Base-by-base conservation (phyloP, 257 asterid species). In the Fraxinus americana region DNA sequence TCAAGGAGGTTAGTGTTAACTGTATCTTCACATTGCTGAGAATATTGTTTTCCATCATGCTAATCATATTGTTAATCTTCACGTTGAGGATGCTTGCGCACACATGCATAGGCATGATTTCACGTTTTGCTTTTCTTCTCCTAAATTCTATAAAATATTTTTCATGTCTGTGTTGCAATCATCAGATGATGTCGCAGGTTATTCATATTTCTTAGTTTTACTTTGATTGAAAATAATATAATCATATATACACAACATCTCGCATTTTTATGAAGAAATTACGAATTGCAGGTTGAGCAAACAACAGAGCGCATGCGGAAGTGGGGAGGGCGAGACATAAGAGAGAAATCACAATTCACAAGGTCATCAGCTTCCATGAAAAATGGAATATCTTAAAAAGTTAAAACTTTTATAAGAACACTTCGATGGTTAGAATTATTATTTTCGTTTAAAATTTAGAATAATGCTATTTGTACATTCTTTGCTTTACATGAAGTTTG, bases 1-100 rank as follows among this genome's bases (percentile, higher is more conserved):
- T 74, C 54, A 82, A 77, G 21, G 97, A 92, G 96, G 97, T 89
- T 75, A 39, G 79, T 80, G 38, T 4, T 70, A 9, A 71, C 34
- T 32, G 16, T 71, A 43, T 23, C 27, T 17, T 21, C 14, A 25
- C 50, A 57, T 12, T n/a, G 17, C 7, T 23, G 19, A 23, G n/a
- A 34, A 29, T 39, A 39, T 39, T 39, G 14, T 43, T 43, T 43
- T 12, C 54, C 19, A 2, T 36, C 39, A 12, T 41, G 16, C 14
- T 41, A 41, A 12, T 41, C 48, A 41, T 41, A 41, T 41, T 2
- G 16, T 36, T 36, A 36, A 36, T 36, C 12, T 39, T 9, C 52
- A 43, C 13, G 17, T 43, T 43, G 52, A 43, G 5, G 16, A 43
- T 11, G 52, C 17, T 43, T 43, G 52, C 17, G 17, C 52, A 43